Percentiles rank a stretch among this genome's conserved stretches.
These are phyloP conservation scores for Pelomyxa schiedti DNA, from an alignment of 78 protist genomes.

Conservation along the genomic window DNA sequence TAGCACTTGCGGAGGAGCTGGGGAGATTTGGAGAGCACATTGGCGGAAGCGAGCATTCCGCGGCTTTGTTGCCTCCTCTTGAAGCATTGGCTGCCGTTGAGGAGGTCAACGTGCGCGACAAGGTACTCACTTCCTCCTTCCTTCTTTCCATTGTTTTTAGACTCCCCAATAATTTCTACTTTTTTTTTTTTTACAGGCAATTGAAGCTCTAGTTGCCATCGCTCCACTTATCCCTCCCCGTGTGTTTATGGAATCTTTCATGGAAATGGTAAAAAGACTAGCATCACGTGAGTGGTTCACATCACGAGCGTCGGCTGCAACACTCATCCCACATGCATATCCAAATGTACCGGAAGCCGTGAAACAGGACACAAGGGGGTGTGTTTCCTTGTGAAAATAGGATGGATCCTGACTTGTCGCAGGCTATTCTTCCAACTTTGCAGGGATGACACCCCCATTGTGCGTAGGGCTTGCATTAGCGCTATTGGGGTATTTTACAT, in stretches of 20 bases:
- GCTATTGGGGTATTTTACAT: constrained; percentile 61
- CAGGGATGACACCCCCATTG: constrained; percentile 90
- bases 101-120: constrained; percentile 89
- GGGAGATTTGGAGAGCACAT: constrained; percentile 75
- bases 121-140: constrained; percentile 36
- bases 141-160: constrained; percentile 4
- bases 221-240: constrained; percentile 23
- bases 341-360: constrained; percentile 15
- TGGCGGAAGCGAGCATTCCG: constrained; percentile 81
- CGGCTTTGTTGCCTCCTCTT: constrained; percentile 69
- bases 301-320: constrained; percentile 81
- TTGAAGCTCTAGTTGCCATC: constrained; percentile 61
- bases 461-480: constrained; percentile 79
- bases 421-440: constrained; percentile 60
- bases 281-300: constrained; percentile 88
- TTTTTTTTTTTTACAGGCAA: constrained; percentile 43
- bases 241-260: constrained; percentile 31
- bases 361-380: constrained; percentile 58
- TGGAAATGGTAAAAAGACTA: constrained; percentile 56
- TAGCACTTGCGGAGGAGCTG: constrained; percentile 85
- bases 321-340: constrained; percentile 68
- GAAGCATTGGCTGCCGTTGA: constrained; percentile 80
- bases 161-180: not conserved
- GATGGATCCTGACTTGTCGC: not conserved
- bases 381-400: not conserved